Conservation (phyloP, 306 rosid species). For the Prunus mume region DNA sequence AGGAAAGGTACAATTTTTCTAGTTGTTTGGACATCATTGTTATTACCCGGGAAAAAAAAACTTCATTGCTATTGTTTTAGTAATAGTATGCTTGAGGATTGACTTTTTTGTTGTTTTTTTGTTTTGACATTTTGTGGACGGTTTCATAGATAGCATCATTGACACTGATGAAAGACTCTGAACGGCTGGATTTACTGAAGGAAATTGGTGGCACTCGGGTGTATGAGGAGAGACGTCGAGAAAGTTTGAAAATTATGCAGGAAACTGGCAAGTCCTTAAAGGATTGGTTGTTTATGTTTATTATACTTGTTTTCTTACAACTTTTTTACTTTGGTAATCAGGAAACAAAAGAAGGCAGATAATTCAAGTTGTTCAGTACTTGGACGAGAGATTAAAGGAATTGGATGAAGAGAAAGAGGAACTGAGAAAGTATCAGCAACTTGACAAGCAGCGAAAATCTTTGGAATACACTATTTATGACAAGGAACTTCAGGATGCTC, state of each 20-base stretch:
- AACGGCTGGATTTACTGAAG: slow-evolving; percentile 84
- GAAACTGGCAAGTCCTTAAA: slow-evolving; percentile 68
- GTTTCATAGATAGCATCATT: slow-evolving; percentile 73
- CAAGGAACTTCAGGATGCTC: slow-evolving; percentile 93
- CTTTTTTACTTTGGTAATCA: slow-evolving; percentile 35
- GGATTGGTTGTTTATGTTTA: background rate
- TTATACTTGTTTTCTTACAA: slow-evolving; percentile 8
- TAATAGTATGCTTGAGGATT: background rate
- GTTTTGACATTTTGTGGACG: slow-evolving; percentile 4
- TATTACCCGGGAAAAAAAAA: background rate
- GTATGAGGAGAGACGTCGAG: slow-evolving; percentile 95
- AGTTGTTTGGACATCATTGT: slow-evolving; percentile 21
- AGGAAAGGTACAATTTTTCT: slow-evolving; percentile 69
- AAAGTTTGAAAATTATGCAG: slow-evolving; percentile 96
- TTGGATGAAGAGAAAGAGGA: slow-evolving; percentile 99
- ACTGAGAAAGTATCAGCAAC: slow-evolving; percentile 84
- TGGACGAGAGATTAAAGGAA: slow-evolving; percentile 93
- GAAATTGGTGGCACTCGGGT: slow-evolving; percentile 99
- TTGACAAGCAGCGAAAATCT: slow-evolving; percentile 90
- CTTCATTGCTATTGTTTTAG: slow-evolving; percentile 12
- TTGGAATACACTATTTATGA: slow-evolving; percentile 82
- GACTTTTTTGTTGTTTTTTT: slow-evolving; percentile 3
- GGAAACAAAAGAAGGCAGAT: slow-evolving; percentile 92
- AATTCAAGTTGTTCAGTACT: slow-evolving; percentile 96
- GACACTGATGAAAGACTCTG: slow-evolving; percentile 97